Base-by-base conservation (phyloP, 371 early-diverging fungal species). In the Fennellomyces sp. region DNA sequence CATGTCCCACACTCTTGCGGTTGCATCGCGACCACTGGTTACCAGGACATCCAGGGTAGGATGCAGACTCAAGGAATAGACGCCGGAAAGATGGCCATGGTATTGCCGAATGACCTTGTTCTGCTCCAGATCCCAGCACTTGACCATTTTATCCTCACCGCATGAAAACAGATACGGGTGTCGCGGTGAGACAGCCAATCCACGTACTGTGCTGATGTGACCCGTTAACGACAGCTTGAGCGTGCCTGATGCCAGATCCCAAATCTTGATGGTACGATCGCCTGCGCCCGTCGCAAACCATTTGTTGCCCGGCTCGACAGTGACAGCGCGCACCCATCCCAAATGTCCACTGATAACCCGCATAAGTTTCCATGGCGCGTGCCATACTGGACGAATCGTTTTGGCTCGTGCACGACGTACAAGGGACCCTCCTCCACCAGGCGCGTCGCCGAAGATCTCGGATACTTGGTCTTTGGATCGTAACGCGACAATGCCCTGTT, bases 291-390 rank as follows among this genome's bases (percentile, higher is more conserved):
- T 95, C 0, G 91, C 97, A 81, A 98, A 98, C 97, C 98, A 98
- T 70, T 93, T 90, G 76, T 97, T 97, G 23, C 91, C 89, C 13
- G 92, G 90, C 71, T 98, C 99, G 4, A 98, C 93, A 17, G 96
- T 88, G 36, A 98, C 79, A 42, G 90, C 84, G 19, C 98, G 84
- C 31, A 97, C 98, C 98, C 98, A 97, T 17, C 99, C 99, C 57
- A 94, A 82, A 73, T 98, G 99, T 5, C 99, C 99, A 64, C 92
- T 91, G 54, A 98, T 95, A 39, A 97, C 95, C 60, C 94, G 86
- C 96, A 95, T 95, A 57, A 98, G 83, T 76, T 95, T 96, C 97
- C 98, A 98, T n/a, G 98, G 98, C 25, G 98, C 94, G 73, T 98
- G 98, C 97, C 97, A 98, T 50, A 88, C 77, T 56, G 97, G 86